Evolutionary conservation across 139 green algal species (phyloP), one percentile per base, ranked within the genome.

Genomic region (Coelastrella sp.): DNA sequence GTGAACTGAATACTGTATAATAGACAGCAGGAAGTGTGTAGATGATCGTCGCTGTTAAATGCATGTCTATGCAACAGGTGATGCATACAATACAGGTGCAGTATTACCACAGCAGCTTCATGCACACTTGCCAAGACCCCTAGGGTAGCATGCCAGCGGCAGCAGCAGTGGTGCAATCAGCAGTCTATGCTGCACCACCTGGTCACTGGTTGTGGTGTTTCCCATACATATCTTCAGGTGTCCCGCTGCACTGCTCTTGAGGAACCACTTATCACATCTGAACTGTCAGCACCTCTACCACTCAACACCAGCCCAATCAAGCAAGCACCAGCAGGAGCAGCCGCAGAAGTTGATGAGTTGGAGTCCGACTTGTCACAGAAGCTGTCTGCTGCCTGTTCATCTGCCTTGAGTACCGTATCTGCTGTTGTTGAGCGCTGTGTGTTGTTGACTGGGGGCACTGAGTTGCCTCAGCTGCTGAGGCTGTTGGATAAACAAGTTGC

Each of bases 381-480:
- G 37, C 35, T 90, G 48, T 23, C 25, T 21, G 76, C 51, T 37
- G 74, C 67, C 1, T 75, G 73, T n/a, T 69, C 38, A 8, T 5
- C 19, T 38, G 86, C 80, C 0, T 78, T 86, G 17, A 48, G 43
- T 2, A 64, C 53, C 27, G 64, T 95, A 67, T 57, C 81, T 30
- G 82, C 68, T 4, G 87, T 87, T 4, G 68, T 93, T 25, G 82
- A 89, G 25, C 63, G 90, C 32, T 96, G 92, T 75, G 23, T 93
- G 38, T 27, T 51, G 48, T 83, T 95, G 4, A 95, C 86, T 11
- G 85, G 80, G n/a, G 93, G 94, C 48, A 94, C 88, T 2, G 91
- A 92, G 88, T 66, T 96, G 69, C 93, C 88, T 6, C 72, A 85
- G 15, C 89, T 97, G 69, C 64, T 92, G 19, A 35, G 32, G 2